A percentile compares a stretch with the other conserved stretches of the same genome.
These are phyloP conservation scores for Dendrothele bispora DNA, from an alignment of 768 basidiomycete species.

Conservation along the genomic window DNA sequence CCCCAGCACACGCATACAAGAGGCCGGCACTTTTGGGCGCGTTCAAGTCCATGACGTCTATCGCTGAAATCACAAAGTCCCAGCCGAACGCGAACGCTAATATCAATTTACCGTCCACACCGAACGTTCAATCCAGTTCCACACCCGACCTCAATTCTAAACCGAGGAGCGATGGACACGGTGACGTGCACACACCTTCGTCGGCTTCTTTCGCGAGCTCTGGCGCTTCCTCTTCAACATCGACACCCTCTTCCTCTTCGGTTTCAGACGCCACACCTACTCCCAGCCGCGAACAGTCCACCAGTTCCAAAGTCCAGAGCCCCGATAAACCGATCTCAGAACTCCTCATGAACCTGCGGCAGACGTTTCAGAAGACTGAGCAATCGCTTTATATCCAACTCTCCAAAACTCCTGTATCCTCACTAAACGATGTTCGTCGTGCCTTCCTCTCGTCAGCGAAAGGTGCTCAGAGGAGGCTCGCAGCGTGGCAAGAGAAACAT, in stretches of 20 bases:
- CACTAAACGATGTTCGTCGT: constrained; percentile 64
- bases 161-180: no score
- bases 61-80: no score
- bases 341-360: constrained; percentile 49
- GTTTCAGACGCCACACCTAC: constrained; percentile 1
- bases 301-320: constrained; percentile 15
- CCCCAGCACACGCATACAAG: no score
- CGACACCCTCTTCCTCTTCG: constrained; percentile 11
- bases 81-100: no score
- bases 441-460: constrained; percentile 52
- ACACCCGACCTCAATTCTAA: no score
- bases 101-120: no score
- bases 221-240: constrained; percentile 5
- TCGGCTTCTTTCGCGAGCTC: constrained; percentile 16
- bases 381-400: constrained; percentile 60
- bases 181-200: no score
- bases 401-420: constrained; percentile 38
- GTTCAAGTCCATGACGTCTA: no score
- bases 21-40: no score
- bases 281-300: not conserved
- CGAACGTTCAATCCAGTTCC: no score
- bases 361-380: constrained; percentile 59
- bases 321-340: constrained; percentile 32
- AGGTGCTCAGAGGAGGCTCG: constrained; percentile 53
- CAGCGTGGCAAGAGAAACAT: constrained; percentile 69